These are phyloP conservation scores for Boletales sp. DNA, from an alignment of 768 basidiomycete species.

Conservation along the genomic window DNA sequence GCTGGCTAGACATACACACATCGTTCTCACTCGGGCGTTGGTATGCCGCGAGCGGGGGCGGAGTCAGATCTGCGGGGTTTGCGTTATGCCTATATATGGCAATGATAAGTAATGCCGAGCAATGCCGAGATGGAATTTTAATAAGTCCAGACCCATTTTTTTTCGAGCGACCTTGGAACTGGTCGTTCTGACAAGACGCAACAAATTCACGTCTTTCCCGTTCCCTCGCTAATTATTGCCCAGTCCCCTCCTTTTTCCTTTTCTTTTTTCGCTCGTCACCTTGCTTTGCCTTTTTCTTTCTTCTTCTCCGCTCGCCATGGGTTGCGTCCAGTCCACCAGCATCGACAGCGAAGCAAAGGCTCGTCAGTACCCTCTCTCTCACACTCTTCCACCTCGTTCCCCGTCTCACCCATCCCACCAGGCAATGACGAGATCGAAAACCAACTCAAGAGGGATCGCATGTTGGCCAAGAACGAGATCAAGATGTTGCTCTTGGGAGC, in stretches of 20 bases:
- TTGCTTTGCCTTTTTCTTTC: conserved; percentile 2
- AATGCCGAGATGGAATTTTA: conserved; percentile 15
- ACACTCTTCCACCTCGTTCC: not conserved
- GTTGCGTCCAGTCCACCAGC: conserved; percentile 68
- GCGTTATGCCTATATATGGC: conserved; percentile 12
- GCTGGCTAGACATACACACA: not conserved
- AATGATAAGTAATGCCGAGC: conserved; percentile 12
- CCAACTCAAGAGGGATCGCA: conserved; percentile 84
- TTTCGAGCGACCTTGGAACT: not conserved
- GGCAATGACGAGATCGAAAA: conserved; percentile 93
- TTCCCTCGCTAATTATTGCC: conserved; percentile 25
- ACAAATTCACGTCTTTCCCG: not conserved
- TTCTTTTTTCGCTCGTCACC: conserved; percentile 4
- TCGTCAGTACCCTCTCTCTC: conserved; percentile 48
- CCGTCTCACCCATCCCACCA: conserved; percentile 23
- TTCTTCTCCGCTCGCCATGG: conserved; percentile 43
- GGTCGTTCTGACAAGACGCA: conserved; percentile 1
- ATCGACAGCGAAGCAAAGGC: conserved; percentile 81
- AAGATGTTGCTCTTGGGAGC: conserved; percentile 96
- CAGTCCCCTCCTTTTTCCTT: conserved; percentile 17
- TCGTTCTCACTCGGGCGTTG: conserved; percentile 1
- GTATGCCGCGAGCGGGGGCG: not conserved
- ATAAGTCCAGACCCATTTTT: too few relatives aligned
- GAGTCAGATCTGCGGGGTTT: conserved; percentile 11
- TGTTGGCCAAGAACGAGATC: conserved; percentile 90